Evolutionary conservation across 1,139 yeast species (phyloP), one percentile per base, ranked within the genome.

Genomic region (Pichia sp.): DNA sequence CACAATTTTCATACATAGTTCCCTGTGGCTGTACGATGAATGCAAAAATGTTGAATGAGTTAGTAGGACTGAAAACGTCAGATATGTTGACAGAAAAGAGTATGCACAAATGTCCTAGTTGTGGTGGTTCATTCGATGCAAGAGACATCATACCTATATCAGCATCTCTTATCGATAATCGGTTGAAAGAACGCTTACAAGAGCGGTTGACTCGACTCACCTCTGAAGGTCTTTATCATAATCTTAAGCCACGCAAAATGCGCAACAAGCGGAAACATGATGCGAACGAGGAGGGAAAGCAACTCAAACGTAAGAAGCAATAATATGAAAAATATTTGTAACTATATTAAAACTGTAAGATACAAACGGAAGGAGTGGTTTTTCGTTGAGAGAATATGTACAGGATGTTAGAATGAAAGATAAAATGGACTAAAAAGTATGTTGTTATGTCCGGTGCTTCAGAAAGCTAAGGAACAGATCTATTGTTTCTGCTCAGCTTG

Each of bases 1-100:
- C 37, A 5, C 35, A 32, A 14, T 40, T 40, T 15, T 34, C 37
- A 3, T 75, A 74, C 49, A 46, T 72, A 7, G 70, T 63, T 0
- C 66, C 63, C 11, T 76, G 83, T 48, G 81, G 81, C 0, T 77
- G 77, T 52, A 71, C 66, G 1, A 55, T 72, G 43, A 61, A 72
- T 1, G 60, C 58, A 22, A 57, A 58, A n/a, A 62, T 69, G 13
- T 42, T 69, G 61, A 62, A 33, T 37, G 59, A n/a, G 21, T 50
- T 4, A 23, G 36, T 23, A 12, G 4, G n/a, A 17, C 8, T n/a
- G n/a, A n/a, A n/a, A n/a, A n/a, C n/a, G n/a, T n/a, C n/a, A n/a
- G n/a, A n/a, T n/a, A n/a, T n/a, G n/a, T n/a, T n/a, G n/a, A n/a
- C n/a, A n/a, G n/a, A n/a, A n/a, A n/a, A n/a, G n/a, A n/a, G n/a